Evolutionary conservation across 2,329 filamentous ascomycete genomes (phyloP).

Genomic region (Colletotrichum liaoningense): DNA sequence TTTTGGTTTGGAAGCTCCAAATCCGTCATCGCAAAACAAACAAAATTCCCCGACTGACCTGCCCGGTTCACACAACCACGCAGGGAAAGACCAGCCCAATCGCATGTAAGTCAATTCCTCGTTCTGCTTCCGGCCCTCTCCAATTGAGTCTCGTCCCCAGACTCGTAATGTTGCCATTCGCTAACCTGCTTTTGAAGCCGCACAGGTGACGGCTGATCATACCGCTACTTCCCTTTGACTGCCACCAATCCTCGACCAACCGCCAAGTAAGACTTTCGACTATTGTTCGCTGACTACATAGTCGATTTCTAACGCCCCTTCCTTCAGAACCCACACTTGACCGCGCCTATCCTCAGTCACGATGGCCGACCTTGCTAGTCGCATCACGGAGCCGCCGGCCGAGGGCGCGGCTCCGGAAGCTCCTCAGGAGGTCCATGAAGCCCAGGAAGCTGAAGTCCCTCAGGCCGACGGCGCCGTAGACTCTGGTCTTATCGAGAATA

Average conservation of each 20-base stretch:
- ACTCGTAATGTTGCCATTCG: neutral
- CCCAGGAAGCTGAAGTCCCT: slow-evolving; percentile 40
- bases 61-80: neutral
- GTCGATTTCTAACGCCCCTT: slow-evolving; percentile 17
- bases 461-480: slow-evolving; percentile 52
- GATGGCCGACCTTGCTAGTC: slow-evolving; percentile 64
- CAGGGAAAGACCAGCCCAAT: neutral
- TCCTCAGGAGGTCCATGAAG: slow-evolving; percentile 37
- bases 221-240: slow-evolving; percentile 20
- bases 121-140: neutral
- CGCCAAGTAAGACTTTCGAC: slow-evolving; percentile 30
- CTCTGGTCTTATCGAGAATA: slow-evolving; percentile 74
- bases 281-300: slow-evolving; percentile 32
- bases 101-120: neutral
- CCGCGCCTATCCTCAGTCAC: slow-evolving; percentile 24
- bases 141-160: neutral
- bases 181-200: slow-evolving; percentile 14
- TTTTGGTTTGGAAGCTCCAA: slow-evolving; percentile 15
- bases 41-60: neutral
- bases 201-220: slow-evolving; percentile 10
- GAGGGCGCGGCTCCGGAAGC: slow-evolving; percentile 40
- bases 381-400: slow-evolving; percentile 57
- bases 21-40: slow-evolving; percentile 8
- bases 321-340: neutral
- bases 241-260: neutral